A percentile compares a stretch with the other conserved stretches of the same genome.
These are phyloP conservation scores for Ramularia endophylla DNA, from an alignment of 2,329 filamentous ascomycete genomes.

Conservation along the genomic window DNA sequence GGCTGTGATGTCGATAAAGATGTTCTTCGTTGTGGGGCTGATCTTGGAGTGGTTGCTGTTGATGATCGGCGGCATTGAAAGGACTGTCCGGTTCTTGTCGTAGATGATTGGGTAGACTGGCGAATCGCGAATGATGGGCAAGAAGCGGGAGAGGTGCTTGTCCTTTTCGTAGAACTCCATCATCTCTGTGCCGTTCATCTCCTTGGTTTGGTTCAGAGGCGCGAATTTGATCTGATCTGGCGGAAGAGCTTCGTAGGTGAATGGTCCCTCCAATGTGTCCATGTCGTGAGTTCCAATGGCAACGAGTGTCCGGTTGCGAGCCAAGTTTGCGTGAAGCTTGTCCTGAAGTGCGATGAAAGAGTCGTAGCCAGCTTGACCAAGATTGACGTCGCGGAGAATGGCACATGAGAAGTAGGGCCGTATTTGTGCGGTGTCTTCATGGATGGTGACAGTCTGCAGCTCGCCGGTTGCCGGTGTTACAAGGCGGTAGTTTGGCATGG, in stretches of 20 bases:
- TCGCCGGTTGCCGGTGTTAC: constrained; percentile 66
- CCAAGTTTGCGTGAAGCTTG: constrained; percentile 95
- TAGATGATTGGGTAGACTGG: constrained; percentile 95
- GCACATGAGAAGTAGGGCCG: constrained; percentile 85
- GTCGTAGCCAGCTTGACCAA: constrained; percentile 85
- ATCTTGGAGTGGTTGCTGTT: constrained; percentile 98
- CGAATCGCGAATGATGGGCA: constrained; percentile 91
- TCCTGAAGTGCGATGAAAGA: constrained; percentile 98
- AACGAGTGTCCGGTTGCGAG: constrained; percentile 87
- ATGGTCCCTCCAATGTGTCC: constrained; percentile 87
- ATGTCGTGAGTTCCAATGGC: constrained; percentile 96
- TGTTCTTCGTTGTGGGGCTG: constrained; percentile 79
- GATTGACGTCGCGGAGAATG: constrained; percentile 83
- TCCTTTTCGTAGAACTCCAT: constrained; percentile 95
- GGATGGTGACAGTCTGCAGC: constrained; percentile 72
- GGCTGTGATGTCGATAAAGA: constrained; percentile 96
- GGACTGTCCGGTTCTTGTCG: constrained; percentile 78
- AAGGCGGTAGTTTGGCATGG: constrained; percentile 73
- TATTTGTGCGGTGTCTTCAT: constrained; percentile 61
- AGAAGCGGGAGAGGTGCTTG: constrained; percentile 80
- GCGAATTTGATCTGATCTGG: constrained; percentile 90
- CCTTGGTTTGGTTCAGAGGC: constrained; percentile 84
- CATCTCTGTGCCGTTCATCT: constrained; percentile 80
- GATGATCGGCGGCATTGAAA: constrained; percentile 95
- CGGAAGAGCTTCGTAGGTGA: constrained; percentile 88